Base-by-base conservation (phyloP, 345 rosid species). In the Zanthoxylum bungeanum region DNA sequence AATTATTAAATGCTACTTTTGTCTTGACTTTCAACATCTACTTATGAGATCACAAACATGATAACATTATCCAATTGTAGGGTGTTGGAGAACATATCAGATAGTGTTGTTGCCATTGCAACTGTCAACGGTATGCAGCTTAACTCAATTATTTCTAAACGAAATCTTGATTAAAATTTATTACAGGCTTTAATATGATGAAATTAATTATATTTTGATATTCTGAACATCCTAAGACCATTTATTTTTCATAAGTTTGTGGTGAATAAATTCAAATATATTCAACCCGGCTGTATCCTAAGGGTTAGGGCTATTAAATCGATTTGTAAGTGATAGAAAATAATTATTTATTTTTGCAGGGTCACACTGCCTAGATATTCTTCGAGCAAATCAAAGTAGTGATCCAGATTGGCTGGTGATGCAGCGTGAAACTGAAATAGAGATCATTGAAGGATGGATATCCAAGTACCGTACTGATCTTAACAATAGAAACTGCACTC, bases 1-100 rank as follows among this genome's bases (percentile, higher is more conserved):
- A n/a, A n/a, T n/a, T n/a, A n/a, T n/a, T n/a, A n/a, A n/a, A n/a
- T n/a, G n/a, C n/a, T n/a, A n/a, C n/a, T n/a, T n/a, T n/a, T n/a
- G n/a, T n/a, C n/a, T n/a, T n/a, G n/a, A n/a, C n/a, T n/a, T n/a
- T n/a, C n/a, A n/a, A n/a, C n/a, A n/a, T n/a, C n/a, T n/a, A n/a
- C n/a, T n/a, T n/a, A n/a, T n/a, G n/a, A n/a, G n/a, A n/a, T n/a
- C n/a, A n/a, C n/a, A n/a, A n/a, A n/a, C n/a, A 1, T 16, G 5
- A 21, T 14, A n/a, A 9, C 10, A 72, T 70, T 0, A 36, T 6
- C 37, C 30, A 16, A 25, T 10, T 64, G 3, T 11, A 85, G 88
- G 79, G 86, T 85, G 11, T 62, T 85, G 72, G 73, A 82, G 73
- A 69, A 78, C 61, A 76, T 85, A 44, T 82, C 86, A 8, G 70